These are phyloP conservation scores for Ascomycota sp. DNA, from an alignment of 2,329 filamentous ascomycete species.

Conservation along the genomic window DNA sequence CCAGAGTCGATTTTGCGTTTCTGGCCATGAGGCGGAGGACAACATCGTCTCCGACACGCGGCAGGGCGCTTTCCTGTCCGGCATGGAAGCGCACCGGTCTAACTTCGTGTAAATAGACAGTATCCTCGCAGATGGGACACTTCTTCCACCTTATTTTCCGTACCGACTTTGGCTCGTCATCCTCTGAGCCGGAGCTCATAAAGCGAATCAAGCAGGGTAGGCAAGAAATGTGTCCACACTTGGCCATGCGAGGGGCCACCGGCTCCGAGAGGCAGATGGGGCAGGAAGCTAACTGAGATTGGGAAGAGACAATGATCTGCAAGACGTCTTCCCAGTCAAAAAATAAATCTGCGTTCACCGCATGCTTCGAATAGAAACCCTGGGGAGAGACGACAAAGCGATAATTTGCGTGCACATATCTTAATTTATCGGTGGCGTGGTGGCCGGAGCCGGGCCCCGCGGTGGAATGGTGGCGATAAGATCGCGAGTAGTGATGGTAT, in stretches of 20 bases:
- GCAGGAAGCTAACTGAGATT: conserved; percentile 75
- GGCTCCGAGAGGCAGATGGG: conserved; percentile 89
- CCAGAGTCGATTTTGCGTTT: conserved; percentile 61
- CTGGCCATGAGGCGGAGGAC: conserved; percentile 73
- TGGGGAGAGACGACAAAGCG: conserved; percentile 82
- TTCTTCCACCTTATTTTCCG: conserved; percentile 75
- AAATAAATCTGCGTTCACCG: conserved; percentile 69
- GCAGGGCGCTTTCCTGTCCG: conserved; percentile 66
- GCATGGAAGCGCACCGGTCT: conserved; percentile 79
- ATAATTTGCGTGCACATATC: conserved; percentile 88
- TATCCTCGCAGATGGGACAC: conserved; percentile 89
- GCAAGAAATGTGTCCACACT: conserved; percentile 93
- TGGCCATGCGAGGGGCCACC: conserved; percentile 88
- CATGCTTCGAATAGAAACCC: conserved; percentile 60
- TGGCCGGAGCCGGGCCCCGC: conserved; percentile 81
- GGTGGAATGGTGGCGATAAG: conserved; percentile 49
- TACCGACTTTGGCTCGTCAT: conserved; percentile 45
- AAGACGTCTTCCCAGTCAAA: conserved; percentile 81
- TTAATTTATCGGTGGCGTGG: conserved; percentile 76
- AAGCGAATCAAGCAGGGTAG: conserved; percentile 83
- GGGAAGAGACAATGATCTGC: conserved; percentile 75
- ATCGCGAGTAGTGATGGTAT: conserved; percentile 28
- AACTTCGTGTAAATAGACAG: conserved; percentile 77
- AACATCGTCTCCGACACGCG: conserved; percentile 71
- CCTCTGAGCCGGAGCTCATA: conserved; percentile 65